phyloP scores from a whole-genome alignment of 257 asterid species.

The Salvia splendens region DNA sequence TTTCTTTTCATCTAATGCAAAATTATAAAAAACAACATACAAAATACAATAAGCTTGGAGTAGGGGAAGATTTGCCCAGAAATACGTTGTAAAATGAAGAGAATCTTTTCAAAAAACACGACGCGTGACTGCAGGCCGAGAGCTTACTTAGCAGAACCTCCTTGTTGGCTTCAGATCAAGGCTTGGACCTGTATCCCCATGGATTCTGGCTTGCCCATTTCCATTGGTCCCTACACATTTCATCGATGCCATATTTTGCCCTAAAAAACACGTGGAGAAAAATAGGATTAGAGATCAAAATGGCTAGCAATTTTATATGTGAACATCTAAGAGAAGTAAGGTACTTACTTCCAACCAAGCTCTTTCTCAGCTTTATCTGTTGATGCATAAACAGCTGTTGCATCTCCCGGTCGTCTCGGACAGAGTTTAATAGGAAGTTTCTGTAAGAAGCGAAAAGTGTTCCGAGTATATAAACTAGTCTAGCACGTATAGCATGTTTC shows the following conservation, averaged over 20 bases:
- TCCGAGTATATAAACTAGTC: slow-evolving; percentile 3
- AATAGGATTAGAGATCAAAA: background rate
- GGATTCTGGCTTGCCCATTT: slow-evolving; percentile 95
- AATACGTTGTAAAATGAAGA: background rate
- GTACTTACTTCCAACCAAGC: slow-evolving; percentile 93
- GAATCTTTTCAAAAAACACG: background rate
- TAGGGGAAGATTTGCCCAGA: background rate
- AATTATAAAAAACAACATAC: slow-evolving; percentile 20
- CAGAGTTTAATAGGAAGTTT: slow-evolving; percentile 78
- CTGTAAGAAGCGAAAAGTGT: slow-evolving; percentile 37
- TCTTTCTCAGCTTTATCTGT: slow-evolving; percentile 75
- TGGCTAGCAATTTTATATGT: too few species aligned
- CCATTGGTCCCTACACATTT: slow-evolving; percentile 98
- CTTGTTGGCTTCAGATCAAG: slow-evolving; percentile 4
- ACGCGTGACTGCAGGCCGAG: background rate
- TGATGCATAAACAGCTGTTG: slow-evolving; percentile 91
- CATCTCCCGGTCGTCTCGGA: slow-evolving; percentile 90
- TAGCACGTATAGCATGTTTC: background rate
- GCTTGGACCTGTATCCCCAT: slow-evolving; percentile 53
- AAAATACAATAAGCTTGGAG: background rate
- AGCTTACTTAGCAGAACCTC: slow-evolving; percentile 10
- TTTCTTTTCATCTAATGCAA: slow-evolving; percentile 13
- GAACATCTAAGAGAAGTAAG: background rate
- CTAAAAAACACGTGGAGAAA: slow-evolving; percentile 37
- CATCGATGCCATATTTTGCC: slow-evolving; percentile 85